Evolutionary conservation across 208 protist genomes (phyloP), one percentile per base, ranked within the genome.

Genomic region (Trypanosoma cruzi): DNA sequence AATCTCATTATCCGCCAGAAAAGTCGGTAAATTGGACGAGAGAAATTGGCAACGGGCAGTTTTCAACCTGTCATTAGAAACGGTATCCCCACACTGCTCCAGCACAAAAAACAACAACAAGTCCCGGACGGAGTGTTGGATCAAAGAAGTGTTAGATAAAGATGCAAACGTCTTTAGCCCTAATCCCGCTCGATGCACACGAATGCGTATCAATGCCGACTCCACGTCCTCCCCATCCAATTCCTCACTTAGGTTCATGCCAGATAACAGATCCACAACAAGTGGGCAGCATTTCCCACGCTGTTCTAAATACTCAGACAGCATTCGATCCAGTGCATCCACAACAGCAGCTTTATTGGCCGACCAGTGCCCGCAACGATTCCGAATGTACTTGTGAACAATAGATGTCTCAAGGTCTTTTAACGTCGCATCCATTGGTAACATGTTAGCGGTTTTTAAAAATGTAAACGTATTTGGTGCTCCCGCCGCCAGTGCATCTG

Each of bases 401-500:
- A 94, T 73, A 28, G 66, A 32, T 48, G 66, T 60, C 36, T 72
- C 62, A 13, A 92, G 66, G 14, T 71, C 69, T 11, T 69, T 62
- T 46, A 52, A 52, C 1, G 34, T 71, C 11, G 46, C 59, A 20
- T 71, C 64, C 20, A 32, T 42, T 10, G 55, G 34, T 3, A 96
- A 76, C 77, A 94, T 90, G 10, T 44, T 52, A 52, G 80, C 79
- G 3, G 85, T 84, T 24, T 85, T 81, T 31, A 94, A 65, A 29
- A 96, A 53, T 31, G 92, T 96, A 78, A 94, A 96, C 7, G 86
- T 80, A 63, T 93, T 96, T 29, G 92, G 92, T 55, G 89, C 80
- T 13, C 89, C 89, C 22, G 83, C 75, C 26, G 88, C 74, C 22
- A 94, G 73, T 18, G 87, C 86, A 64, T 96, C 92, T 42, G 79